phyloP scores from a whole-genome alignment of 106 monocot genomes.

The Cymbidium sinense region DNA sequence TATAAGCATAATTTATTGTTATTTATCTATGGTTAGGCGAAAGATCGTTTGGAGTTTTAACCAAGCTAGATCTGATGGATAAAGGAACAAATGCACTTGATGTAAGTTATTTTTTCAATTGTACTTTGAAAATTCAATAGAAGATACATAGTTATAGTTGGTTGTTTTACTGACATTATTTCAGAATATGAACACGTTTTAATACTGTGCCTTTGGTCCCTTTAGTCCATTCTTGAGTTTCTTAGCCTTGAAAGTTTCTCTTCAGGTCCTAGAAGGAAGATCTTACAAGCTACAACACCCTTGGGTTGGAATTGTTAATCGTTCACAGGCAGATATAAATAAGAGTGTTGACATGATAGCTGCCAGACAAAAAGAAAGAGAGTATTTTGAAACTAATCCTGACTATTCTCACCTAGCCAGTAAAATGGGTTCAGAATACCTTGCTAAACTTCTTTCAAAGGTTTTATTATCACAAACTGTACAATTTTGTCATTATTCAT shows the following conservation, averaged over 20 bases:
- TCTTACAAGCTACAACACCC: slow-evolving; percentile 88
- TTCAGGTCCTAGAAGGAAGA: slow-evolving; percentile 93
- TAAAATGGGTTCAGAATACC: slow-evolving; percentile 98
- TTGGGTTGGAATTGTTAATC: slow-evolving; percentile 99
- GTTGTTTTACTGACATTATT: not conserved
- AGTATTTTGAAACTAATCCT: slow-evolving; percentile 86
- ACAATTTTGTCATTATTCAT: not conserved
- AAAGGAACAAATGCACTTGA: slow-evolving; percentile 98
- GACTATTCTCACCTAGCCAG: slow-evolving; percentile 92
- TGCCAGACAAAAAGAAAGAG: slow-evolving; percentile 86
- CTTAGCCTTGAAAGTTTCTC: not conserved
- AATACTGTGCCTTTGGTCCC: not conserved
- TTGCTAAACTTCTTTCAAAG: slow-evolving; percentile 89
- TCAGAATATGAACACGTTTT: not conserved
- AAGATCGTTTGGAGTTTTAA: slow-evolving; percentile 97
- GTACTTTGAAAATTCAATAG: not conserved
- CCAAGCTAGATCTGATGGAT: slow-evolving; percentile 99
- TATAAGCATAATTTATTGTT: not conserved
- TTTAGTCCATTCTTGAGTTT: not conserved
- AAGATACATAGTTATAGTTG: not conserved
- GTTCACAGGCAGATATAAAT: slow-evolving; percentile 98
- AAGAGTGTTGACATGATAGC: slow-evolving; percentile 96
- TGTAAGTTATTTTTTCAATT: slow-evolving; percentile 32
- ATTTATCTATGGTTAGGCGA: slow-evolving; percentile 51
- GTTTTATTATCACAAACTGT: slow-evolving; percentile 22